phyloP scores from a whole-genome alignment of 331 rosid species.

The Dryas integrifolia region DNA sequence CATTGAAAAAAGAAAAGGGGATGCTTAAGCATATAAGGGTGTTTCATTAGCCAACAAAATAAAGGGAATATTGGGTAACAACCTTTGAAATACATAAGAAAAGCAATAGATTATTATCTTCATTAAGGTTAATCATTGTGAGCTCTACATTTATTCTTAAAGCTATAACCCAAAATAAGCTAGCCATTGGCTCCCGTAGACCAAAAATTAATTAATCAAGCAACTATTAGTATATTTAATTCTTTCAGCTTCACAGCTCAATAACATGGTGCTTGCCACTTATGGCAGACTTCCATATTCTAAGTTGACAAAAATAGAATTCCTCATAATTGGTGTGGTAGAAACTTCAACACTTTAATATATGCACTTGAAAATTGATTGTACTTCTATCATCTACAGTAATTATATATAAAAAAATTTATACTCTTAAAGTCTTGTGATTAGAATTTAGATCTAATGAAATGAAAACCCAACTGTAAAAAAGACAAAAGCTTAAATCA shows the following conservation, averaged over 20 bases:
- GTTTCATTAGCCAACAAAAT: constrained; percentile 26
- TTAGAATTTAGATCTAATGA: too few relatives aligned
- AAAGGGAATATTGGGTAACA: constrained; percentile 47
- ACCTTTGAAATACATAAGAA: constrained; percentile 22
- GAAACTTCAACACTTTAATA: background rate
- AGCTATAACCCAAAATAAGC: background rate
- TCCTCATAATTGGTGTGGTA: constrained; percentile 6
- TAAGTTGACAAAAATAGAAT: constrained; percentile 3
- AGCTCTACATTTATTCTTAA: constrained; percentile 23
- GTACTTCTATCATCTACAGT: too few relatives aligned
- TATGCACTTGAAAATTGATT: too few relatives aligned
- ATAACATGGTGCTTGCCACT: constrained; percentile 15
- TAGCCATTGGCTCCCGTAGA: constrained; percentile 11
- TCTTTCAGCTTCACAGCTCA: constrained; percentile 13
- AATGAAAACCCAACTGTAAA: too few relatives aligned
- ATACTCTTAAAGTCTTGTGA: too few relatives aligned
- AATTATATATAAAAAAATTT: too few relatives aligned
- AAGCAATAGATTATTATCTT: constrained; percentile 17
- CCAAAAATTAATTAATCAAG: background rate
- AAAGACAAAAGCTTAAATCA: too few relatives aligned
- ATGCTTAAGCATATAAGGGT: background rate
- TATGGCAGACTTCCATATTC: background rate
- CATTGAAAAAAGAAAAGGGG: too few relatives aligned
- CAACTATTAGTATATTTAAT: background rate
- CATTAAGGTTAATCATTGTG: constrained; percentile 32